Conservation (phyloP, 2,329 filamentous ascomycete genomes). For the Elsinoe perseae region DNA sequence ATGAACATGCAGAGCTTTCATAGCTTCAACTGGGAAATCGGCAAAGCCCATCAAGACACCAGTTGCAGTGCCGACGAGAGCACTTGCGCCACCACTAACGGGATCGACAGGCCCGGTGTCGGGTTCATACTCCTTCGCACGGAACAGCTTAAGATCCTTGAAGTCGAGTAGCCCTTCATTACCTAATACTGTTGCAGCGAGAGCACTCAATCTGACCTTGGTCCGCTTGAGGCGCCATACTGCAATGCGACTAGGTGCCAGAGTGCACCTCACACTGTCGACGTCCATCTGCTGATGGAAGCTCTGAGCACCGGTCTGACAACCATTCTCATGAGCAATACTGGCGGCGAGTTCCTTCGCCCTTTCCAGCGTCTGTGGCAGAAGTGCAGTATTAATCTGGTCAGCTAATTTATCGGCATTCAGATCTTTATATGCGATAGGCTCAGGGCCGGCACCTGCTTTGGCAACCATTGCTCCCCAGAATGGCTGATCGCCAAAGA, state of each 20-base stretch:
- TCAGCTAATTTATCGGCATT: conserved; percentile 33
- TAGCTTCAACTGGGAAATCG: conserved; percentile 53
- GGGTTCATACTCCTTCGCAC: conserved; percentile 59
- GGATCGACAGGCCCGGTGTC: conserved; percentile 71
- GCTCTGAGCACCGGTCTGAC: conserved; percentile 32
- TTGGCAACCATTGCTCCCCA: conserved; percentile 54
- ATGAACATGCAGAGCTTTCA: conserved; percentile 40
- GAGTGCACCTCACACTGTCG: conserved; percentile 56
- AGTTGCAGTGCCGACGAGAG: conserved; percentile 66
- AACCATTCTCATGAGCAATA: conserved; percentile 37
- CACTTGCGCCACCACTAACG: conserved; percentile 65
- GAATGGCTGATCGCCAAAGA: conserved; percentile 50
- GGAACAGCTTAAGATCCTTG: conserved; percentile 58
- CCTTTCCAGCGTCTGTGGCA: conserved; percentile 26
- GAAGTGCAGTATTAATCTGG: conserved; percentile 36
- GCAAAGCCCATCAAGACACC: conserved; percentile 73
- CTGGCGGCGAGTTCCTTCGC: conserved; percentile 32
- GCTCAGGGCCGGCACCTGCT: conserved; percentile 27
- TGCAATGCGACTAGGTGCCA: conserved; percentile 59
- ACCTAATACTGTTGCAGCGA: conserved; percentile 61
- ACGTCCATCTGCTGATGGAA: conserved; percentile 48
- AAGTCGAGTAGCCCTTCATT: conserved; percentile 56
- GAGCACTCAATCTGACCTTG: conserved; percentile 57
- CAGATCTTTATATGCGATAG: conserved; percentile 37
- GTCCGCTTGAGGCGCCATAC: conserved; percentile 65